These are phyloP conservation scores for Cordyceps javanica DNA, from an alignment of 2,329 filamentous ascomycete species.

Conservation along the genomic window DNA sequence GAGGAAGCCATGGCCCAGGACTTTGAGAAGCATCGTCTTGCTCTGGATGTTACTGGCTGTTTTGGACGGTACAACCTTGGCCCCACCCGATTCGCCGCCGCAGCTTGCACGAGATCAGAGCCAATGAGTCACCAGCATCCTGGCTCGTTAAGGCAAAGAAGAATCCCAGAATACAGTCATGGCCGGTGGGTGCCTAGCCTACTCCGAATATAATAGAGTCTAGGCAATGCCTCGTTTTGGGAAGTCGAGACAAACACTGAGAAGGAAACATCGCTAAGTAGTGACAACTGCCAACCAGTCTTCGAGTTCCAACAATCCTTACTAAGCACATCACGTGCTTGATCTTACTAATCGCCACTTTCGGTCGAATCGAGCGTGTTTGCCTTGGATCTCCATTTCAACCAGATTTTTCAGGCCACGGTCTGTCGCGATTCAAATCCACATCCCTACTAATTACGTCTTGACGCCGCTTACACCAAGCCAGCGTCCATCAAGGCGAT, in stretches of 20 bases:
- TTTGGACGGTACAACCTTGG: background rate
- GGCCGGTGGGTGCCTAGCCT: constrained; percentile 8
- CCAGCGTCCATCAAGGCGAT: constrained; percentile 2
- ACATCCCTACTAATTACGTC: background rate
- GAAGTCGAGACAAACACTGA: background rate
- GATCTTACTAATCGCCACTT: constrained; percentile 1
- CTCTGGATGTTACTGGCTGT: background rate
- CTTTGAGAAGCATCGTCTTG: too few species aligned
- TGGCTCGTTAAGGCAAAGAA: background rate
- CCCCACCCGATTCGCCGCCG: background rate
- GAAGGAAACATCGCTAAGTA: background rate
- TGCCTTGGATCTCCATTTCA: constrained; percentile 19
- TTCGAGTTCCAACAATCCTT: background rate
- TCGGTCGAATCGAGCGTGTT: background rate
- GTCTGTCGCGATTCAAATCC: constrained; percentile 13
- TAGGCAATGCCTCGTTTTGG: background rate
- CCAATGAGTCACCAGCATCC: constrained; percentile 11
- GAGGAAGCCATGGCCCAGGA: background rate
- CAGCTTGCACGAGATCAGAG: background rate
- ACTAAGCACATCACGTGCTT: constrained; percentile 11
- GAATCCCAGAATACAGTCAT: background rate
- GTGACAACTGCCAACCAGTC: background rate
- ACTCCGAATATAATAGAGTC: constrained; percentile 1
- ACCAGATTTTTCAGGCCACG: constrained; percentile 32
- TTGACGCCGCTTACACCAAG: constrained; percentile 12